A percentile compares a stretch with the other conserved stretches of the same genome.
phyloP scores from a whole-genome alignment of 2,329 filamentous ascomycete genomes.

The Clonostachys solani region DNA sequence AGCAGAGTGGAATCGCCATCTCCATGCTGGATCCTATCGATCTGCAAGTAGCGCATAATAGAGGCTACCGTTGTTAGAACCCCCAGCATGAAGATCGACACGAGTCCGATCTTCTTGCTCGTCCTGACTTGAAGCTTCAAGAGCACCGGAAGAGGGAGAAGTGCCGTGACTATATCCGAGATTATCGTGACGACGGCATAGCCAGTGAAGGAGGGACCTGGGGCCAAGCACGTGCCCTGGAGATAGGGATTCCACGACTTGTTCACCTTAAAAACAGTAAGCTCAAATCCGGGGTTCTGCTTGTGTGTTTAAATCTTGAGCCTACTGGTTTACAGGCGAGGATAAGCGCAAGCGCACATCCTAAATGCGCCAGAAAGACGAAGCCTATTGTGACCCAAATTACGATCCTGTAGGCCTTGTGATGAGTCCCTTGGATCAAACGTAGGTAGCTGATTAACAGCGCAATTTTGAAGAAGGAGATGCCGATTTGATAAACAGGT shows the following conservation, averaged over 20 bases:
- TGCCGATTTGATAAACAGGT: slow-evolving; percentile 49
- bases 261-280: slow-evolving; percentile 16
- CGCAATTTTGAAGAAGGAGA: slow-evolving; percentile 52
- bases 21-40: slow-evolving; percentile 40
- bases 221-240: slow-evolving; percentile 36
- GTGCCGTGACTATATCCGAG: slow-evolving; percentile 42
- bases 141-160: slow-evolving; percentile 45
- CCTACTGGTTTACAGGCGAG: slow-evolving; percentile 41
- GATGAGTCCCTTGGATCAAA: slow-evolving; percentile 42
- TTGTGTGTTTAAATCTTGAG: not conserved
- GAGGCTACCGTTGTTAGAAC: slow-evolving; percentile 52
- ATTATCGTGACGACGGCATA: slow-evolving; percentile 47
- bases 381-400: slow-evolving; percentile 38
- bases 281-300: slow-evolving; percentile 1
- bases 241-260: slow-evolving; percentile 39
- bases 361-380: slow-evolving; percentile 41
- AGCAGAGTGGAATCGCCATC: slow-evolving; percentile 53
- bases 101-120: slow-evolving; percentile 44
- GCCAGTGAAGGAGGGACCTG: slow-evolving; percentile 43
- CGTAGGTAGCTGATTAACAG: slow-evolving; percentile 48
- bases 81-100: slow-evolving; percentile 46
- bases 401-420: slow-evolving; percentile 32
- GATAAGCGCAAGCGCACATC: slow-evolving; percentile 41
- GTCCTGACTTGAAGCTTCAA: slow-evolving; percentile 40
- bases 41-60: slow-evolving; percentile 45